phyloP scores from a whole-genome alignment of 2,329 filamentous ascomycete genomes.

The Orbilia brochopaga region DNA sequence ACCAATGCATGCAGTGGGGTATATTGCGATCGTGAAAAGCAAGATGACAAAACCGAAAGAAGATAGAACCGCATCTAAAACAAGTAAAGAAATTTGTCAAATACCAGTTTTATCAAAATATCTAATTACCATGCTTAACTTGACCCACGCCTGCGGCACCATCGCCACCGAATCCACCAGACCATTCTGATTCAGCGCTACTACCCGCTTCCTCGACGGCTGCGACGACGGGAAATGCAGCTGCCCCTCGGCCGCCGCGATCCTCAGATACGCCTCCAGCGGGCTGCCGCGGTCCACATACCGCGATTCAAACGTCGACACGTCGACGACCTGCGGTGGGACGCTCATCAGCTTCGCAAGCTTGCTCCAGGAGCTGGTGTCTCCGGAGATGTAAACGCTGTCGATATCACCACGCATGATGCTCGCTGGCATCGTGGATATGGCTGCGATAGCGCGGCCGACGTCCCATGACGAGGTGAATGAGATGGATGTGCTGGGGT shows the following conservation, averaged over 20 bases:
- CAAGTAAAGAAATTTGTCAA: slow-evolving; percentile 49
- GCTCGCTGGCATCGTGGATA: slow-evolving; percentile 30
- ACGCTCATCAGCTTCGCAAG: slow-evolving; percentile 35
- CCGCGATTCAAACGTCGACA: slow-evolving; percentile 33
- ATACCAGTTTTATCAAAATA: slow-evolving; percentile 50
- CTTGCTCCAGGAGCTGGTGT: slow-evolving; percentile 40
- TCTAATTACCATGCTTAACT: slow-evolving; percentile 38
- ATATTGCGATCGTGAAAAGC: slow-evolving; percentile 6
- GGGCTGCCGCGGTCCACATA: slow-evolving; percentile 24
- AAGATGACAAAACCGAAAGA: slow-evolving; percentile 20
- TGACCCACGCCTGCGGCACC: slow-evolving; percentile 31
- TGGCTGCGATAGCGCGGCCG: slow-evolving; percentile 37
- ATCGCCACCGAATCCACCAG: slow-evolving; percentile 30
- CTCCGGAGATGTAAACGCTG: slow-evolving; percentile 39
- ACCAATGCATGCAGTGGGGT: not conserved
- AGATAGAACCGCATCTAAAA: slow-evolving; percentile 7
- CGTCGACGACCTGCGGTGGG: slow-evolving; percentile 8
- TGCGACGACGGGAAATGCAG: slow-evolving; percentile 42
- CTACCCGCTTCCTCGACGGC: slow-evolving; percentile 21
- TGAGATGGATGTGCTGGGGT: slow-evolving; percentile 21
- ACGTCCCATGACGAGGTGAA: slow-evolving; percentile 49
- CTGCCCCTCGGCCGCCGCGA: slow-evolving; percentile 45
- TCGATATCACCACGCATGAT: slow-evolving; percentile 26
- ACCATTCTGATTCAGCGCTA: slow-evolving; percentile 30
- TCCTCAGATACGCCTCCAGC: slow-evolving; percentile 35